Evolutionary conservation across 2,329 filamentous ascomycete species (phyloP), one percentile per base, ranked within the genome.

Genomic region (Colletotrichum euphorbiae): DNA sequence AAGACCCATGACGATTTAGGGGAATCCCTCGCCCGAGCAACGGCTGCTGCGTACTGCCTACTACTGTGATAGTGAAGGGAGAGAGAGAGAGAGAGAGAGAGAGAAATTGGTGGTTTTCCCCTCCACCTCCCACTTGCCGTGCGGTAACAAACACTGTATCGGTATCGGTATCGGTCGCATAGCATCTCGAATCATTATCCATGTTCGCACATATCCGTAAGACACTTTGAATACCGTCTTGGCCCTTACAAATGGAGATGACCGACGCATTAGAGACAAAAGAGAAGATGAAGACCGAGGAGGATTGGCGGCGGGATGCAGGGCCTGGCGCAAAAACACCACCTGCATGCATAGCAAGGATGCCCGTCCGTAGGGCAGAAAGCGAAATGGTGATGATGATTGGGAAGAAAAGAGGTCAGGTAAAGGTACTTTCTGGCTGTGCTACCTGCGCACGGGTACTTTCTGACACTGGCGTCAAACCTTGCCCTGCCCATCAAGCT

Each of bases 391-490:
- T 38, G 36, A 38, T 38, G 36, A 38, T 38, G 36, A 2, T 12
- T 13, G 36, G 36, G 8, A 59, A 65, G 48, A 51, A 40, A 13
- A 4, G 17, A 64, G n/a, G 21, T 11, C 11, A 64, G n/a, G 24
- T 8, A 43, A 40, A 59, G 19, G 54, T 65, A 55, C 42, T 21
- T 21, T 55, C 33, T 48, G 38, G 61, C 54, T 36, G 42, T 43
- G 61, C 54, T 66, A 48, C 33, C 61, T 55, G 48, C 61, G 66
- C 66, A 69, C 66, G 61, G 61, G 40, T 65, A 69, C 66, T 55
- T 55, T 66, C 54, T 66, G 66, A 69, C 61, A 66, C 66, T 60
- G 66, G 61, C n/a, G 61, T 50, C 61, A 45, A 57, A 69, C 66
- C 61, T 65, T 55, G 52, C 60, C 36, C 36, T 55, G 52, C 60